phyloP scores from a whole-genome alignment of 2,329 filamentous ascomycete species.

The Botrytis galanthina region DNA sequence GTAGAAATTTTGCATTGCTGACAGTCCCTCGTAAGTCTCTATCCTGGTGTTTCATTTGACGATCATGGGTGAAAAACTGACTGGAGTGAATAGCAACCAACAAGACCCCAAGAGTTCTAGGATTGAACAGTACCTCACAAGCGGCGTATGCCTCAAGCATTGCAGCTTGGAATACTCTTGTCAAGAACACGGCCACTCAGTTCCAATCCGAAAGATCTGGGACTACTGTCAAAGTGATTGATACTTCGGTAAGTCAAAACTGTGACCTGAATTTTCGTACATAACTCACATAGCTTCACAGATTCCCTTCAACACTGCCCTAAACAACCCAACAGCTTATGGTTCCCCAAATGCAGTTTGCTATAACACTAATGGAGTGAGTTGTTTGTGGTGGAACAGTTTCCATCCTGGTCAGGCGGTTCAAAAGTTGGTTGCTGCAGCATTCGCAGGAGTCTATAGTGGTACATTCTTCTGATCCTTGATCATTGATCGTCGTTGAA shows the following conservation, averaged over 20 bases:
- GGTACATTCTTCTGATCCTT: conserved; percentile 10
- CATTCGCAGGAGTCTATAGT: not conserved
- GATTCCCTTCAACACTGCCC: conserved; percentile 10
- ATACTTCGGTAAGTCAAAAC: conserved; percentile 6
- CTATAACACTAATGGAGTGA: conserved; percentile 20
- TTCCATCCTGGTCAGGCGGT: conserved; percentile 23
- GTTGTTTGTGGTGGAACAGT: conserved; percentile 24
- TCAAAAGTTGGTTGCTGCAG: conserved; percentile 22
- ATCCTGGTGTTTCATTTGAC: not conserved
- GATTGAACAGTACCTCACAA: not conserved
- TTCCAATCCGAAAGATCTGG: conserved; percentile 16
- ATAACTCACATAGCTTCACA: not conserved
- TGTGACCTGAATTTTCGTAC: too few species aligned
- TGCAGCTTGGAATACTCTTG: conserved; percentile 5
- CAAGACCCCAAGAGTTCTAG: not conserved
- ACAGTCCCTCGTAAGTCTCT: conserved; percentile 44
- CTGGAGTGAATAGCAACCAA: not conserved
- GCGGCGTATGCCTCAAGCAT: conserved; percentile 4
- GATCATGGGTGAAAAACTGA: not conserved
- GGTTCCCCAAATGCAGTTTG: conserved; percentile 19
- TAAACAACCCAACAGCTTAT: conserved; percentile 21
- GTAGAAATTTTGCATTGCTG: conserved; percentile 49
- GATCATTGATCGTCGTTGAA: not conserved
- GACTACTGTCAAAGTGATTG: conserved; percentile 13
- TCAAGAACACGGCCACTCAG: not conserved